Base-by-base conservation (phyloP, 2,329 filamentous ascomycete genomes). In the Claviceps lovelessii region DNA sequence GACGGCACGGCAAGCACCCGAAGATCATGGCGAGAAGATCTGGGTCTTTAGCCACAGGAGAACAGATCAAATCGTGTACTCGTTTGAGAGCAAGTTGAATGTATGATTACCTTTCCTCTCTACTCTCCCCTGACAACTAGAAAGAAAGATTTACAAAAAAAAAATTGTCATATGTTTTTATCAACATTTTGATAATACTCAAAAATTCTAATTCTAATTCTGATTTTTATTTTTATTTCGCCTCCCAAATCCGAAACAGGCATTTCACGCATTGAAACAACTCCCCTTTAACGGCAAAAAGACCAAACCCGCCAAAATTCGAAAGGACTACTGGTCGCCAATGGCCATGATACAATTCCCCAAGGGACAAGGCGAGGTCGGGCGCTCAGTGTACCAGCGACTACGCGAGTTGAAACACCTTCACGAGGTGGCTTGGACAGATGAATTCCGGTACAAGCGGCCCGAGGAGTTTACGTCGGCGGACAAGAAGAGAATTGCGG, bases 281-380 rank as follows among this genome's bases (percentile, higher is more conserved):
- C 67, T 86, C 57, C 77, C 80, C 50, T 86, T 78, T 71, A 81
- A 81, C 59, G 83, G 82, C 68, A 86, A 85, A 66, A 85, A 86
- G 68, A 75, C 79, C 49, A 77, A 79, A 59, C 81, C 81, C 2
- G 66, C 76, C 54, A 80, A 79, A 62, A 70, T 86, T 44, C 80
- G 83, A 56, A 84, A 81, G 67, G 83, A 86, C 70, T 79, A 81
- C 68, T 86, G 84, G 83, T 70, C 71, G 39, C 79, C 79, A 7
- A 70, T 85, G 62, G 81, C 80, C 52, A 68, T 76, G 58, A 78
- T 86, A 57, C 70, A 76, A 62, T 81, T 86, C 64, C 75, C 75
- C 47, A 57, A 68, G 48, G 77, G 76, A 47, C 68, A 72, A 44
- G 77, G 76, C 56, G 64, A 70, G 31, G 70, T 82, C 15, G 83